A percentile compares a stretch with the other conserved stretches of the same genome.
These are phyloP conservation scores for Neurospora crassa DNA, from an alignment of 2,329 filamentous ascomycete species.

Conservation along the genomic window DNA sequence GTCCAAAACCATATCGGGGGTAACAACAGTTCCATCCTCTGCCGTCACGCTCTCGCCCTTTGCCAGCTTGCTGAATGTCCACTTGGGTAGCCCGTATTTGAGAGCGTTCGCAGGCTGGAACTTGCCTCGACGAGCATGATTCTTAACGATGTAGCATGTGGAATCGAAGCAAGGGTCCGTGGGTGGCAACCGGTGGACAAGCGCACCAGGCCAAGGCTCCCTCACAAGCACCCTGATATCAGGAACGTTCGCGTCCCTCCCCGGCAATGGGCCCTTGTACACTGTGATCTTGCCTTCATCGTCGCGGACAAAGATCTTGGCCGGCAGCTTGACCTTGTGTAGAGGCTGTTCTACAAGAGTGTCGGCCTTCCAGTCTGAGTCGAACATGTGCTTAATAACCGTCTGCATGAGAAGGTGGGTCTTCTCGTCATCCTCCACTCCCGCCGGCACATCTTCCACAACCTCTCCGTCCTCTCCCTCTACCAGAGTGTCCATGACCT, in stretches of 20 bases:
- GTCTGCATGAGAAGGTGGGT: conserved; percentile 45
- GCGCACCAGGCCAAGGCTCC: conserved; percentile 68
- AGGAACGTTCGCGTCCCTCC: conserved; percentile 37
- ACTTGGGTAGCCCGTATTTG: conserved; percentile 50
- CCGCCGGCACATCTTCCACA: conserved; percentile 8
- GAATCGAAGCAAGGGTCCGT: conserved; percentile 57
- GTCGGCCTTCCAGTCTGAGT: conserved; percentile 66
- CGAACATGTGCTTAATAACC: conserved; percentile 69
- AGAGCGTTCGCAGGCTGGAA: conserved; percentile 61
- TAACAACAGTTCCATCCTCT: conserved; percentile 58
- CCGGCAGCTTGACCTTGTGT: conserved; percentile 55
- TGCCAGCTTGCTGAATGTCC: conserved; percentile 50
- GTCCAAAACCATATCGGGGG: conserved; percentile 78
- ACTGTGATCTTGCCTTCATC: conserved; percentile 53
- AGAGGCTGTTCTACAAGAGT: conserved; percentile 57
- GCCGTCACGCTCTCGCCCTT: conserved; percentile 54
- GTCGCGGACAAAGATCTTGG: conserved; percentile 60
- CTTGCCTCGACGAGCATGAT: conserved; percentile 66
- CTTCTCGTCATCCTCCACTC: conserved; percentile 9
- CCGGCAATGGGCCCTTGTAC: conserved; percentile 61
- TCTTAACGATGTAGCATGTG: conserved; percentile 79
- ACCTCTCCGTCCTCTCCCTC: conserved; percentile 23
- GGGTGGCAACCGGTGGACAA: conserved; percentile 54
- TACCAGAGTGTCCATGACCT: neutral
- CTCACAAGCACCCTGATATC: conserved; percentile 64